These are phyloP conservation scores for Sonneratia alba DNA, from an alignment of 345 rosid genomes.

Conservation along the genomic window DNA sequence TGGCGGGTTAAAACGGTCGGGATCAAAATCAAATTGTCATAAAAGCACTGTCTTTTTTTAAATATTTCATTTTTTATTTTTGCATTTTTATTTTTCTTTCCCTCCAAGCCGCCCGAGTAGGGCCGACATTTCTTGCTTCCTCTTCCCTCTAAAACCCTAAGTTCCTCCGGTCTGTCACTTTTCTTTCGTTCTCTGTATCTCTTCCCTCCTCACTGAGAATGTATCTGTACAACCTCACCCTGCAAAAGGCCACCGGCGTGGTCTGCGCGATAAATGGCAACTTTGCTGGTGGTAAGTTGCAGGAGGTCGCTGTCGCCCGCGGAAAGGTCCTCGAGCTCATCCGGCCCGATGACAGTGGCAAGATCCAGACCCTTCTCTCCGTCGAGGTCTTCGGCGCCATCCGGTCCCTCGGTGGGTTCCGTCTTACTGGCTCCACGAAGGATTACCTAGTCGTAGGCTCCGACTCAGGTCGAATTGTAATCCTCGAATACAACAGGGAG, in stretches of 20 bases:
- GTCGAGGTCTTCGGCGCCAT: constrained; percentile 90
- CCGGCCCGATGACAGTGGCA: constrained; percentile 85
- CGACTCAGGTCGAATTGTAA: constrained; percentile 93
- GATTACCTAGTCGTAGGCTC: constrained; percentile 97
- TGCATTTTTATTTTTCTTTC: no score
- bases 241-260: constrained; percentile 89
- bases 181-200: neutral
- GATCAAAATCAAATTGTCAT: no score
- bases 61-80: no score
- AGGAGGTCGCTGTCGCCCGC: constrained; percentile 90
- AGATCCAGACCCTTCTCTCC: constrained; percentile 83
- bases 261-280: constrained; percentile 79
- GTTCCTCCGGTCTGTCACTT: neutral
- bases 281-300: constrained; percentile 86
- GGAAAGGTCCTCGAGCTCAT: constrained; percentile 92
- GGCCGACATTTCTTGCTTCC: no score
- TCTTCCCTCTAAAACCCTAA: constrained; percentile 8
- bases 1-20: no score
- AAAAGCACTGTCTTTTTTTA: no score
- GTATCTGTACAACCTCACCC: constrained; percentile 92
- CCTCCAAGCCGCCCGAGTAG: no score
- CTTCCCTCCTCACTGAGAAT: constrained; percentile 12
- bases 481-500: constrained; percentile 78
- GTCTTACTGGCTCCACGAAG: constrained; percentile 85
- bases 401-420: constrained; percentile 76